Base-by-base conservation (phyloP, 176 grass and related monocot genomes). In the Poa pratensis region DNA sequence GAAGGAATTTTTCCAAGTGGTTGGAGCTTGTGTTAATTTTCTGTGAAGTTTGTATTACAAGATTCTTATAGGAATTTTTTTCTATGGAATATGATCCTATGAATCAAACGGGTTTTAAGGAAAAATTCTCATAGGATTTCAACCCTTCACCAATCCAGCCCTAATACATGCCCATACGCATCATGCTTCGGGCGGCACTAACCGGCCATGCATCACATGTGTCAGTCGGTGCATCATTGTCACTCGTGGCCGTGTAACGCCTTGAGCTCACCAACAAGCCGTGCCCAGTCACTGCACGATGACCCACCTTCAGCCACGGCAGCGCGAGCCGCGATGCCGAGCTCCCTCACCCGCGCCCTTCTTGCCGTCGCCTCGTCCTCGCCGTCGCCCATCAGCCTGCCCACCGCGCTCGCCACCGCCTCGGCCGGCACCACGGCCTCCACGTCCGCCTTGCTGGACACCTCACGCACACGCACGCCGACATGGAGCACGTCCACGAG, bases 221-320 rank as follows among this genome's bases (percentile, higher is more conserved):
- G 22, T 24, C n/a, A 48, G 40, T 45, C 40, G 5, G 40, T 15
- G 69, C 37, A 64, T 65, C 64, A 10, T 9, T 43, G 4, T 30
- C 60, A 28, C 13, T 63, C 1, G 50, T 14, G 1, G 5, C 4
- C 45, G 45, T 73, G 32, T 8, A 83, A 72, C 73, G 84, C 66
- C 55, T 40, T 78, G 79, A 92, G 75, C 65, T 85, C 81, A 28
- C 52, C 24, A 0, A 93, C 59, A n/a, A 90, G 50, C 9, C 59
- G 72, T 4, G 69, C 82, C 77, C 82, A 80, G 8, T 88, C 77
- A 2, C 3, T 3, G 49, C 64, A 24, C 12, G 91, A 88, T 13
- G 91, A 86, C 1, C 88, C 88, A 8, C 88, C 88, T 37, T 75
- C 82, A 8, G 66, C 88, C 59, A 90, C 64, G 22, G 88, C 84